Evolutionary conservation across 495 filamentous ascomycete species (phyloP), one percentile per base, ranked within the genome.

Genomic region (Podospora sp.): DNA sequence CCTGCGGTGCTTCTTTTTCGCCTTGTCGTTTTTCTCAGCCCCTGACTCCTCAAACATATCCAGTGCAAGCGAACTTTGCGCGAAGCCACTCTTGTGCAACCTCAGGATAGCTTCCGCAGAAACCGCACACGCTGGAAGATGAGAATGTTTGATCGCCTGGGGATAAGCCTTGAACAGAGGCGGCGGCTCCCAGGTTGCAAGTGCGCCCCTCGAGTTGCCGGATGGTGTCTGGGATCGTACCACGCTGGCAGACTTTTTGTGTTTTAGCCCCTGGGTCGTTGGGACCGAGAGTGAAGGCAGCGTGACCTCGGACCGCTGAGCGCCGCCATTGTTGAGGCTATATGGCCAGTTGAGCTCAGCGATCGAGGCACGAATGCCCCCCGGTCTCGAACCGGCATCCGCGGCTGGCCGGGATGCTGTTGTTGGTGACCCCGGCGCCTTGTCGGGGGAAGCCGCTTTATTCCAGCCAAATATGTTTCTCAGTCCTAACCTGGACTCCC

Each of bases 161-260:
- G 93, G 90, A 75, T 92, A 97, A n/a, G 92, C 92, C 72, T 96
- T 88, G 78, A 93, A 97, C 7, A 97, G 81, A 3, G 94, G 91
- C 8, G 93, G 93, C 3, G 91, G 89, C 63, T 88, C 85, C 90
- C 92, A 96, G 14, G 82, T 67, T 18, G 77, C 72, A 9, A 79
- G 64, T 18, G 78, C 65, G 18, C 67, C 72, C 50, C 67, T 70
- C 18, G 62, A 18, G 16, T 58, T 52, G 2, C 62, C 65, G 8
- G 70, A 53, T 53, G 69, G 29, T 51, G 73, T 57, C 62, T 70
- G 71, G 52, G 61, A 61, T 52, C 75, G 71, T 20, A 75, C 71
- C 25, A 62, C 60, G 56, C 74, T 79, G 12, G 72, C 68, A 6
- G 76, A 73, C 60, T 80, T 81, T 35, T 75, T 76, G 60, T 80